Evolutionary conservation across 108 stramenopile species (phyloP).

Genomic region (Aurantiochytrium sp.): DNA sequence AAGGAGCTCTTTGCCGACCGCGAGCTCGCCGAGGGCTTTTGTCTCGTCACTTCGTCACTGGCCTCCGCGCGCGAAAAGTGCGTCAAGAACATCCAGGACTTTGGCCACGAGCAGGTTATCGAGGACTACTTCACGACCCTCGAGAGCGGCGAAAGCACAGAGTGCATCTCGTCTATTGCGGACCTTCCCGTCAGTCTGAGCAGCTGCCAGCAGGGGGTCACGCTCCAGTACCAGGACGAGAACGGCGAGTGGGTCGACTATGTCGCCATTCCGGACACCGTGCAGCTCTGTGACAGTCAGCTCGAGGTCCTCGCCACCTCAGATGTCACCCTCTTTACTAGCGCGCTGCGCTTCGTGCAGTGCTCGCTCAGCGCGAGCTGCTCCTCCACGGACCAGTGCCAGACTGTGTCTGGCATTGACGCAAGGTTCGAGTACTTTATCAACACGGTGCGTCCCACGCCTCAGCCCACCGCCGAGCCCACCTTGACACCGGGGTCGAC

Average conservation of each 20-base stretch:
- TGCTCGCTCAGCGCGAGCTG: not conserved
- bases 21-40: constrained; percentile 19
- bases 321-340: not conserved
- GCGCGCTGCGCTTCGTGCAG: not conserved
- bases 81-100: not conserved
- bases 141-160: not conserved
- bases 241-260: not conserved
- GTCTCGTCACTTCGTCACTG: not conserved
- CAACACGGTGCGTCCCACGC: too few relatives aligned
- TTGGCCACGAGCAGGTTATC: not conserved
- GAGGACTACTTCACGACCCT: not conserved
- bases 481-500: too few relatives aligned
- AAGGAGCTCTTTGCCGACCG: not conserved
- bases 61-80: not conserved
- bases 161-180: not conserved
- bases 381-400: not conserved
- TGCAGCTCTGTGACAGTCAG: not conserved
- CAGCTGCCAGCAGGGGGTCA: not conserved
- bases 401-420: not conserved
- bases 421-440: not conserved
- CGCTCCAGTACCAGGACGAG: not conserved
- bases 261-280: constrained; percentile 6
- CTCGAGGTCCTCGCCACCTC: not conserved
- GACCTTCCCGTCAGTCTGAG: not conserved
- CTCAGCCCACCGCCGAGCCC: too few relatives aligned